Evolutionary conservation across 108 stramenopile species (phyloP).

Genomic region (Cyclotella sp.): DNA sequence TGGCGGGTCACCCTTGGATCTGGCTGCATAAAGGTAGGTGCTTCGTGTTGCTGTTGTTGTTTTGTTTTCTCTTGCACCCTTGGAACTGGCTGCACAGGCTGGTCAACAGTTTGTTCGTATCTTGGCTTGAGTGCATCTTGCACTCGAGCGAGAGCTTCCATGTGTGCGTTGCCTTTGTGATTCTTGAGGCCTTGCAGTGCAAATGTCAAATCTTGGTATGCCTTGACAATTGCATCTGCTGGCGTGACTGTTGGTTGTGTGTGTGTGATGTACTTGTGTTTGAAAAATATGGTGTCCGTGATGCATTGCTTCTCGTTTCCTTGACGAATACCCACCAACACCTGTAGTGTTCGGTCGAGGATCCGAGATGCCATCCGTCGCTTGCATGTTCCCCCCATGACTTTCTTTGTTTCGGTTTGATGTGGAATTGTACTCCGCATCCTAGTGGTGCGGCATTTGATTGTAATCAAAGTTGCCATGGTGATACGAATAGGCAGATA

Average conservation of each 20-base stretch:
- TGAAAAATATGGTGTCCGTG: too few relatives aligned
- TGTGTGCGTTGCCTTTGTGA: slow-evolving; percentile 6
- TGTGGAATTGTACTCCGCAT: too few relatives aligned
- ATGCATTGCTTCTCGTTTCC: slow-evolving; percentile 3
- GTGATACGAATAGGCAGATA: too few relatives aligned
- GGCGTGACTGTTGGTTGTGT: too few relatives aligned
- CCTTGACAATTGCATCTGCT: too few relatives aligned
- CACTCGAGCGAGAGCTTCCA: not conserved
- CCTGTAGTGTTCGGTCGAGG: slow-evolving; percentile 9
- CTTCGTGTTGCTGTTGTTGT: too few relatives aligned
- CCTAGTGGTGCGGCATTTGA: too few relatives aligned
- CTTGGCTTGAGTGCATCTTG: slow-evolving; percentile 3
- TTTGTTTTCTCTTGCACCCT: too few relatives aligned
- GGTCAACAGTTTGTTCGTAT: not conserved
- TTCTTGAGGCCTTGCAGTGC: slow-evolving; percentile 6
- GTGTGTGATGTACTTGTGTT: too few relatives aligned
- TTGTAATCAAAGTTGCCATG: too few relatives aligned
- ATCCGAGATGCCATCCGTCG: too few relatives aligned
- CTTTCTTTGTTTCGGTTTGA: not conserved
- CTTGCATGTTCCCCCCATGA: slow-evolving; percentile 3
- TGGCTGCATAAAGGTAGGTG: slow-evolving; percentile 8
- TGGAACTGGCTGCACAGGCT: too few relatives aligned
- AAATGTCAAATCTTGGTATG: slow-evolving; percentile 8
- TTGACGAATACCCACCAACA: slow-evolving; percentile 1
- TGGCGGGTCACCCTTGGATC: slow-evolving; percentile 7